Base-by-base conservation (phyloP, 495 filamentous ascomycete genomes). In the Annulohypoxylon stygium region DNA sequence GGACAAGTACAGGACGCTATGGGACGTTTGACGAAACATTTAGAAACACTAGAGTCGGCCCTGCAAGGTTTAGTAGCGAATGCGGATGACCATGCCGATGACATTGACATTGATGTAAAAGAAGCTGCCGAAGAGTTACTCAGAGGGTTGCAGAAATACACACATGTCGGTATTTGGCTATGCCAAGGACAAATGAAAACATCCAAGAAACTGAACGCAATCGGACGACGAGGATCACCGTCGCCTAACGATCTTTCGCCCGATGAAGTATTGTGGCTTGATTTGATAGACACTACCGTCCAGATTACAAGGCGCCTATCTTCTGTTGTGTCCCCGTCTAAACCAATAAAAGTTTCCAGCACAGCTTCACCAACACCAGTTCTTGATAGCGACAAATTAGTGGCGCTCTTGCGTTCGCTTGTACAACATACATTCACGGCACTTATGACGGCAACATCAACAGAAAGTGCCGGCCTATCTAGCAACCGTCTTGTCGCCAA, bases 401-500 rank as follows among this genome's bases (percentile, higher is more conserved):
- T 90, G 34, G 81, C 84, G 8, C 75, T 86, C 6, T 85, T 97
- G 60, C 92, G 97, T 0, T 86, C 86, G 10, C 86, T 95, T 63
- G 94, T 98, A 11, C 96, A 99, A 76, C 90, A 93, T 61, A 91
- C 91, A 2, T 99, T 99, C 77, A 97, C 94, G 3, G 90, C 95
- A 0, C 88, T 99, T 23, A 89, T 99, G 4, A 88, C 89, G 3
- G 86, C 90, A 68, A 94, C 92, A 11, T 86, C 87, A 0, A 74
- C 78, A 3, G 78, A 81, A 9, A 71, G 80, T 20, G 71, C 80
- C 26, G 71, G 81, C 39, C 58, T 78, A 30, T 37, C 78, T 9
- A 60, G 71, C 80, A 66, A 78, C 78, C 61, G 75, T 73, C 57
- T 74, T 7, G 65, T 83, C 78, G 65, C 85, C 75, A 71, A 62